Percentiles rank a stretch among this genome's conserved stretches.
phyloP scores from a whole-genome alignment of 1,139 yeast species.

The Scheffersomyces quercinus region DNA sequence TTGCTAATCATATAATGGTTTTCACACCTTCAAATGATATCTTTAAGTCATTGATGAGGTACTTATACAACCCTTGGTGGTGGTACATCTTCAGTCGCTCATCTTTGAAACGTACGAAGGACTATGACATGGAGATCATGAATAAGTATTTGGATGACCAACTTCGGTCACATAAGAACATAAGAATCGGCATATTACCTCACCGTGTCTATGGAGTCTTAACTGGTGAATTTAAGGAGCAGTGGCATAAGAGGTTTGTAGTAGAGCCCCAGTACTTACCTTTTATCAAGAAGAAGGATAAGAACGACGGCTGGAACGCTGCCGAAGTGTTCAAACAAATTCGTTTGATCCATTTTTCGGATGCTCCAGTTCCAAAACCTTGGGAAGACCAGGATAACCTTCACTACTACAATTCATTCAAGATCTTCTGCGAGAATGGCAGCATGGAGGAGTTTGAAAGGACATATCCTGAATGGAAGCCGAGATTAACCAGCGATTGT shows the following conservation, averaged over 20 bases:
- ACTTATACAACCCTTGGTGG: constrained; percentile 31
- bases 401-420: constrained; percentile 24
- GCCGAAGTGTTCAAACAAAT: constrained; percentile 15
- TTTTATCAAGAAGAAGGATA: constrained; percentile 20
- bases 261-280: constrained; percentile 38
- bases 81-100: constrained; percentile 28
- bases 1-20: constrained; percentile 49
- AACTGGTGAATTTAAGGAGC: constrained; percentile 49
- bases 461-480: constrained; percentile 27
- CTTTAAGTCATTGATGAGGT: constrained; percentile 30
- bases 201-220: constrained; percentile 48
- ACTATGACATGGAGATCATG: constrained; percentile 54
- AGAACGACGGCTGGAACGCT: constrained; percentile 30
- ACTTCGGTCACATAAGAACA: constrained; percentile 8
- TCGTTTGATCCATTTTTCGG: constrained; percentile 43
- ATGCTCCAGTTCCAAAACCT: constrained; percentile 50
- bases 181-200: constrained; percentile 41
- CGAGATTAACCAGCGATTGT: constrained; percentile 34
- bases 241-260: constrained; percentile 23
- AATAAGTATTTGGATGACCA: constrained; percentile 32
- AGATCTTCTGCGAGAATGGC: constrained; percentile 24
- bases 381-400: constrained; percentile 30
- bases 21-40: constrained; percentile 35
- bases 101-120: constrained; percentile 22
- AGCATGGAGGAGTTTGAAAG: constrained; percentile 15